phyloP scores from a whole-genome alignment of 441 rosid genomes.

The Brassica hybrid region DNA sequence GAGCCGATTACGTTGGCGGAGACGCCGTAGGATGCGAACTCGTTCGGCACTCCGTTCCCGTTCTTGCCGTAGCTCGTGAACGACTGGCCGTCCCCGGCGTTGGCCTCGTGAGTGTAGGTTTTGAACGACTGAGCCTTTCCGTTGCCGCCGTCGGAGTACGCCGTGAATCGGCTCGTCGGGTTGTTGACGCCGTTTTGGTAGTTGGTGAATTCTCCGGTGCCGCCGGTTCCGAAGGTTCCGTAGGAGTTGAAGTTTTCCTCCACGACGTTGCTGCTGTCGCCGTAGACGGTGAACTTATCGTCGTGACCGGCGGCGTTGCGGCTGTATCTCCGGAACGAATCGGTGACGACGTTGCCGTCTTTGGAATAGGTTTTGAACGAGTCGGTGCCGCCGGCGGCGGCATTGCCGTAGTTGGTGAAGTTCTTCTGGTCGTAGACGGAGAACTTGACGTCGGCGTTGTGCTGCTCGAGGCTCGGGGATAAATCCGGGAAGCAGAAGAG shows the following conservation, averaged over 20 bases:
- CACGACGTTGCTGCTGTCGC: constrained; percentile 55
- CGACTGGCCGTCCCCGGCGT: constrained; percentile 61
- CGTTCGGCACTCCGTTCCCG: constrained; percentile 64
- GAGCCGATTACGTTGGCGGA: constrained; percentile 76
- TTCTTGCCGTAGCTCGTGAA: constrained; percentile 76
- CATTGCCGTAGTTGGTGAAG: constrained; percentile 75
- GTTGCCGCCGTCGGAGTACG: constrained; percentile 60
- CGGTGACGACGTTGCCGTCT: constrained; percentile 49
- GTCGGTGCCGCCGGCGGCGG: constrained; percentile 51
- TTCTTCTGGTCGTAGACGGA: constrained; percentile 55
- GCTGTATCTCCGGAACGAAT: constrained; percentile 79
- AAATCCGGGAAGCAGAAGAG: constrained; percentile 81
- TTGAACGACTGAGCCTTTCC: constrained; percentile 62
- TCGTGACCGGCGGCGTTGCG: constrained; percentile 54
- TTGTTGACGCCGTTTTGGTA: constrained; percentile 65
- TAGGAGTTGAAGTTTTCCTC: constrained; percentile 83
- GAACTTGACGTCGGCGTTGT: constrained; percentile 59
- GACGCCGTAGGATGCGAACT: constrained; percentile 62
- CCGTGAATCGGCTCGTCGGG: constrained; percentile 67
- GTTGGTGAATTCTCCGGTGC: constrained; percentile 60
- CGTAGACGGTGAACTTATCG: constrained; percentile 69
- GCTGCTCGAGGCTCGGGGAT: constrained; percentile 54
- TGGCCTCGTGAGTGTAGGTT: constrained; percentile 55
- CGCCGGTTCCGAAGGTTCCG: constrained; percentile 68
- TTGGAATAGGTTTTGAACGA: constrained; percentile 66